Conservation (phyloP, 257 asterid species). For the Jacaranda copaia region DNA sequence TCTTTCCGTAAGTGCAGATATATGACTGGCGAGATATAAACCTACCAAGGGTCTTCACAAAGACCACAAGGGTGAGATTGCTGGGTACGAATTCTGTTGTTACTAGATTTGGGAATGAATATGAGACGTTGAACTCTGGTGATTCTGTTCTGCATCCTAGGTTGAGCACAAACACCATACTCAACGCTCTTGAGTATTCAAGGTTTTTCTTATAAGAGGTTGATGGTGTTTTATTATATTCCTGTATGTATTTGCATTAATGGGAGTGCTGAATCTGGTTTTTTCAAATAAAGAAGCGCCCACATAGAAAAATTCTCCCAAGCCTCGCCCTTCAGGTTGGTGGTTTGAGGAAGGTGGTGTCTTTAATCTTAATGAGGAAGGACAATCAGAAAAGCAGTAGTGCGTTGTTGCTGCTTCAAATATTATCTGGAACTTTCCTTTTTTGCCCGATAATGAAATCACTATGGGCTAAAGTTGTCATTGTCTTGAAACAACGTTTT, state of each 20-base stretch:
- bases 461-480: constrained; percentile 78
- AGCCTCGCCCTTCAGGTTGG: constrained; percentile 61
- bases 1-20: constrained; percentile 47
- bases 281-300: constrained; percentile 54
- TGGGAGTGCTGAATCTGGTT: constrained; percentile 54
- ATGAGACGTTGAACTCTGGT: constrained; percentile 56
- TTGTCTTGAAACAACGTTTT: constrained; percentile 72
- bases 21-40: constrained; percentile 83
- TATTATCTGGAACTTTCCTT: constrained; percentile 74
- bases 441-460: constrained; percentile 79
- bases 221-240: neutral
- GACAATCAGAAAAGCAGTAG: constrained; percentile 68
- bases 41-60: constrained; percentile 62
- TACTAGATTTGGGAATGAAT: constrained; percentile 65
- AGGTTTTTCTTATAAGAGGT: neutral
- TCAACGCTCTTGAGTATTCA: neutral
- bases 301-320: constrained; percentile 47
- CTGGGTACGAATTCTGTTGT: constrained; percentile 60
- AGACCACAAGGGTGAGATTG: constrained; percentile 58
- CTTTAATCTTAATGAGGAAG: constrained; percentile 73
- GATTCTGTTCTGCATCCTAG: constrained; percentile 52
- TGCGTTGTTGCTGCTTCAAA: constrained; percentile 80
- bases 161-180: constrained; percentile 35
- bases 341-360: constrained; percentile 80
- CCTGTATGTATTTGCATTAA: neutral